Evolutionary conservation across 768 basidiomycete species (phyloP), one percentile per base, ranked within the genome.

Genomic region (Lactarius sp.): DNA sequence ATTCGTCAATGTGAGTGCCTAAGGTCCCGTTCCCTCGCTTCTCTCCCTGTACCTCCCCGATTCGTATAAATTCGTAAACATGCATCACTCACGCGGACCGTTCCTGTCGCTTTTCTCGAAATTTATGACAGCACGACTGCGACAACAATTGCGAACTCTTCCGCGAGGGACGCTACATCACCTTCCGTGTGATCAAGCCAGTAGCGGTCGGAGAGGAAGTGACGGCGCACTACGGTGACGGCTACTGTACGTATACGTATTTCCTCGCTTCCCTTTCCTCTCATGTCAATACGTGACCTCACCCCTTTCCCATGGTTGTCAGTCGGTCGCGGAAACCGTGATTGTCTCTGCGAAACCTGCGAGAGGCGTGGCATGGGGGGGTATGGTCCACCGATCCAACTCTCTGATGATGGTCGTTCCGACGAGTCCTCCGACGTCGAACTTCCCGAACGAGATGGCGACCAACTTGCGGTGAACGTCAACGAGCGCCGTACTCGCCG

Each of bases 101-200:
- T 20, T 52, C 33, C 31, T 52, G n/a, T 59, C 58, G 22, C 42
- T 46, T 68, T 59, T 67, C 61, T 37, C 47, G 5, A 60, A 56
- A 59, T 62, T 46, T 27, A 27, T 68, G 44, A 60, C 73, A 92
- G 92, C 92, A 94, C 73, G 92, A 94, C 73, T 94, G 92, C 73
- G 84, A 91, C 64, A 89, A 93, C 70, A 94, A 94, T 73, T 90
- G 88, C 56, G 91, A 93, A 70, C 79, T 94, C 59, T 92, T 93
- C 71, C 89, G 92, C 52, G 89, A 92, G 76, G 92, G 92, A 52
- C 84, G 85, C 72, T 91, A 92, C 71, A 93, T 94, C 76, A 93
- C 92, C 33, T 94, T 94, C 75, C 85, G 90, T 47, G 88, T 89
- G 61, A 80, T 92, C 72, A 83, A 85, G 74, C 81, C 85, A 60